Conservation (phyloP, 73 alveolate genomes). For the Stentor roeselii region DNA sequence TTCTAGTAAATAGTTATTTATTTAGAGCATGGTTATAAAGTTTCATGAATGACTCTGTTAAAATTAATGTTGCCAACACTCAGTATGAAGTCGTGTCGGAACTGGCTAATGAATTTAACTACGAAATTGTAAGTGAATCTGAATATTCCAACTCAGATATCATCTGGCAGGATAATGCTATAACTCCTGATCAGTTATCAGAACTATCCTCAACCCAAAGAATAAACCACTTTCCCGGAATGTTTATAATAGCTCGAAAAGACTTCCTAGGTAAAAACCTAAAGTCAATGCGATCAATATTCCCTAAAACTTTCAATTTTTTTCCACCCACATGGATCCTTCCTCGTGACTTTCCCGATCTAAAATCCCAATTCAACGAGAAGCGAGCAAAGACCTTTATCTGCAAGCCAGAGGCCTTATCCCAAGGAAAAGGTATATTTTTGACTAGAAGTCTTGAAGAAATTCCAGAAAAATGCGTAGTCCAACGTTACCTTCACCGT, state of each 20-base stretch:
- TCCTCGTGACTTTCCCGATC: slow-evolving; percentile 19
- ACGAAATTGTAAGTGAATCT: slow-evolving; percentile 28
- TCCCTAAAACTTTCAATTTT: slow-evolving; percentile 82
- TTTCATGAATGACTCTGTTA: neutral
- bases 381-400: slow-evolving; percentile 42
- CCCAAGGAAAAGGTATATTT: slow-evolving; percentile 71
- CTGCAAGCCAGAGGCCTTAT: slow-evolving; percentile 59
- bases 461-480: slow-evolving; percentile 73
- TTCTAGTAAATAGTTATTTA: neutral
- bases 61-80: neutral
- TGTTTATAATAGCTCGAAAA: slow-evolving; percentile 58
- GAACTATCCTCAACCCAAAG: slow-evolving; percentile 47
- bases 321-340: slow-evolving; percentile 78
- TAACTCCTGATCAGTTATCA: slow-evolving; percentile 49
- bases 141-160: slow-evolving; percentile 44
- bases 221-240: slow-evolving; percentile 78
- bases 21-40: too few relatives aligned
- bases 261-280: slow-evolving; percentile 63
- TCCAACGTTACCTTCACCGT: slow-evolving; percentile 80
- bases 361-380: slow-evolving; percentile 39
- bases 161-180: slow-evolving; percentile 51
- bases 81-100: slow-evolving; percentile 26
- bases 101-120: slow-evolving; percentile 33
- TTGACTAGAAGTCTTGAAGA: slow-evolving; percentile 64
- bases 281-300: slow-evolving; percentile 48